phyloP scores from a whole-genome alignment of 202 grass and related monocot species.

The Thinopyrum obtusiflorum region DNA sequence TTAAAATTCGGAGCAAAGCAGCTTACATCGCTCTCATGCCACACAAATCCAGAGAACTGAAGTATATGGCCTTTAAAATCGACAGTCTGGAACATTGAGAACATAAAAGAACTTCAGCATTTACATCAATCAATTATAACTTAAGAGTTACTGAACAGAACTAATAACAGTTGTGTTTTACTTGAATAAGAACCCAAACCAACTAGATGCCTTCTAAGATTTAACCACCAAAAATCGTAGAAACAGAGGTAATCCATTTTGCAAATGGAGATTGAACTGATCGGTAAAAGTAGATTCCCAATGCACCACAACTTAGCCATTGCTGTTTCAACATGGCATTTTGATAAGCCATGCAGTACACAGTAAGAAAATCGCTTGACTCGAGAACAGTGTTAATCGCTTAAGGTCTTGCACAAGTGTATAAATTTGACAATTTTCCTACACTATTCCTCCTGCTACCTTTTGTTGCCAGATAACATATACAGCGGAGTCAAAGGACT shows the following conservation, averaged over 20 bases:
- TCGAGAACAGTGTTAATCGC: conserved; percentile 5
- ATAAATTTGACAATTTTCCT: background rate
- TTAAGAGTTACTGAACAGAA: conserved; percentile 16
- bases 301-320: conserved; percentile 16
- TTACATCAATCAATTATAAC: conserved; percentile 26
- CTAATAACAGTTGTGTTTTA: conserved; percentile 1
- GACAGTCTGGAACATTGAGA: conserved; percentile 50
- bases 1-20: conserved; percentile 13
- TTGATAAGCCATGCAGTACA: background rate
- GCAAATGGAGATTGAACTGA: conserved; percentile 18
- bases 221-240: conserved; percentile 4
- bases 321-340: conserved; percentile 6
- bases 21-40: conserved; percentile 99
- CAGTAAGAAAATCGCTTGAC: conserved; percentile 10
- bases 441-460: background rate
- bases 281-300: background rate
- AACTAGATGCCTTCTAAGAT: conserved; percentile 20
- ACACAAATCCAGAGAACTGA: conserved; percentile 98
- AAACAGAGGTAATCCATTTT: conserved; percentile 15
- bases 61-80: conserved; percentile 86
- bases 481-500: background rate
- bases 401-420: background rate
- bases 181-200: conserved; percentile 24
- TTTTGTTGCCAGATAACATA: conserved; percentile 11
- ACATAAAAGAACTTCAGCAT: conserved; percentile 11